phyloP scores from a whole-genome alignment of 495 filamentous ascomycete genomes.

The Bombardia bombarda region DNA sequence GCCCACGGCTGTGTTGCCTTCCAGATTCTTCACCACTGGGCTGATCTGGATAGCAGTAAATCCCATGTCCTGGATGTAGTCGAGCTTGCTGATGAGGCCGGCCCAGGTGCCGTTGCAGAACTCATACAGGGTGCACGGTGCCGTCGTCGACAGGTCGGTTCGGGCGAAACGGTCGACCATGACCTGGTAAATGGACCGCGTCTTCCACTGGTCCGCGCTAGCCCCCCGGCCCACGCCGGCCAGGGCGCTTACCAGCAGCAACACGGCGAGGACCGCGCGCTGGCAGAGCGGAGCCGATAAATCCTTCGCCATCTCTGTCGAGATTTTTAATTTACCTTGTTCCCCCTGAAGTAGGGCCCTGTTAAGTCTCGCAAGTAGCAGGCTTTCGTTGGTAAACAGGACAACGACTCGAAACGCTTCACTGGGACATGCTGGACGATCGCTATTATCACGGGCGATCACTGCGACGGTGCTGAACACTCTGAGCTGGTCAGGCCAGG shows the following conservation, averaged over 20 bases:
- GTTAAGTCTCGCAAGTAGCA: too few species aligned
- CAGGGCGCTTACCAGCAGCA: background rate
- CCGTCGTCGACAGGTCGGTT: conserved; percentile 45
- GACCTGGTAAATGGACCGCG: conserved; percentile 63
- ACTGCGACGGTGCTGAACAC: background rate
- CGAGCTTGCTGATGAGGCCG: conserved; percentile 23
- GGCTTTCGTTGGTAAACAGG: too few species aligned
- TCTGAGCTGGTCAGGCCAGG: background rate
- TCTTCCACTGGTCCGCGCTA: conserved; percentile 43
- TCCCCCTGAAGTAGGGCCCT: too few species aligned
- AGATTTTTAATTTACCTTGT: too few species aligned
- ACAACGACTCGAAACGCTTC: background rate
- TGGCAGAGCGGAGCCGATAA: background rate
- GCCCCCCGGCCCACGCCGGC: background rate
- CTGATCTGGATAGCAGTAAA: conserved; percentile 72
- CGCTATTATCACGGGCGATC: background rate
- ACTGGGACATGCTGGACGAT: background rate
- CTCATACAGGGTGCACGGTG: conserved; percentile 39
- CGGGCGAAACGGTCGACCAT: conserved; percentile 65
- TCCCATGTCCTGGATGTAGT: conserved; percentile 43
- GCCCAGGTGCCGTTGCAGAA: conserved; percentile 41
- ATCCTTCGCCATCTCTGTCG: background rate
- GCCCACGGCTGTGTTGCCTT: conserved; percentile 34
- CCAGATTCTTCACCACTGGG: conserved; percentile 51
- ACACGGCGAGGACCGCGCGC: background rate